Base-by-base conservation (phyloP, 2,329 filamentous ascomycete genomes). In the Monosporascus sp. region DNA sequence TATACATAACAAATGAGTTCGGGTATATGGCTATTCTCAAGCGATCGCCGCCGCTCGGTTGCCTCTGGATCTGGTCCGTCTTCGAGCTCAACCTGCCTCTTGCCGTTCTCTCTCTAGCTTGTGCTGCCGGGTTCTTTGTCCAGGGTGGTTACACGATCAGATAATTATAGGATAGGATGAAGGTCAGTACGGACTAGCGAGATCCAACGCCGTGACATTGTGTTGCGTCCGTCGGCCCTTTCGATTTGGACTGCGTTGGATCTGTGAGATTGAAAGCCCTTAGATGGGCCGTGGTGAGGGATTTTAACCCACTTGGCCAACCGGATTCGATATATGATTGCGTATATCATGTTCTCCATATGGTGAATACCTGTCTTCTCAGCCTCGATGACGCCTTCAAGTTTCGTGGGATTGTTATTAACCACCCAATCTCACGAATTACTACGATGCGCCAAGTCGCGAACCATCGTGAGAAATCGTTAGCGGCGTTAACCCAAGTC, bases 21-120 rank as follows among this genome's bases (percentile, higher is more conserved):
- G 84, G 87, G 5, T 97, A 97, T 65, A 84, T 95, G 61, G 88
- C 88, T 7, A 85, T 96, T 20, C 92, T 97, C 90, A 95, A 96
- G 75, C 85, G 84, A 58, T 88, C 91, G 0, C 94, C 94, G n/a
- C 86, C 91, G 5, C 70, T 97, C 16, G 94, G 91, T 0, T 93
- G 90, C 41, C 70, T 97, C 19, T 97, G 93, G 92, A 81, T 97
- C 5, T 97, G 93, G 91, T 85, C 88, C 34, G 86, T 97, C 22
- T 80, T 97, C 19, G 94, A 99, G 74, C 80, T 97, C 72, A 81
- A 90, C 52, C 74, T 96, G 41, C 65, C 77, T 0, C 85, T 82
- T 64, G 89, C 88, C 0, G 73, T 86, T 1, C 60, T 71, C 14
- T 86, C 83, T 59, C 66, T 86, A 37, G 66, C 69, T 3, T 59